Conservation (phyloP, 2,329 filamentous ascomycete genomes). For the Colletotrichum agaves region DNA sequence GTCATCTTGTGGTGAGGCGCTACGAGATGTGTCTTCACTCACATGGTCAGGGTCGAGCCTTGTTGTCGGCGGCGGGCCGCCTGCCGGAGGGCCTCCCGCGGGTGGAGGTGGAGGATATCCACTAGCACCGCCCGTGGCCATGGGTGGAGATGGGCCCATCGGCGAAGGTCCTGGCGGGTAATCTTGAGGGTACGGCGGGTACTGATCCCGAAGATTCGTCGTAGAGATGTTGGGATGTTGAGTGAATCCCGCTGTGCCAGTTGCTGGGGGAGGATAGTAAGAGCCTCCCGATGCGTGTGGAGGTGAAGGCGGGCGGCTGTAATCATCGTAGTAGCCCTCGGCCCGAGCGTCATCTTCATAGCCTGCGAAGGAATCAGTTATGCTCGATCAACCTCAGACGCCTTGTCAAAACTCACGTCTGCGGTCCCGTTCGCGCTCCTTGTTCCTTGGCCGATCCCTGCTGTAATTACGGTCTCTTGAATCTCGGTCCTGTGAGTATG, state of each 20-base stretch:
- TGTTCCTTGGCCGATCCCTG: conserved; percentile 42
- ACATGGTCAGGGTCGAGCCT: conserved; percentile 55
- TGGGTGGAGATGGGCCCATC: conserved; percentile 41
- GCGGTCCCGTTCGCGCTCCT: conserved; percentile 46
- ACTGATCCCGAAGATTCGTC: conserved; percentile 47
- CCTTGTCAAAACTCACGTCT: conserved; percentile 45
- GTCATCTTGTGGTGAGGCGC: conserved; percentile 37
- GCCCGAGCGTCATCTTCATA: conserved; percentile 50
- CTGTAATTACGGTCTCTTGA: conserved; percentile 25
- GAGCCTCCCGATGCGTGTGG: conserved; percentile 63
- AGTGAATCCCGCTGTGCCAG: conserved; percentile 45
- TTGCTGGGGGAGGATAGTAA: conserved; percentile 54
- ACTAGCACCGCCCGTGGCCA: conserved; percentile 38
- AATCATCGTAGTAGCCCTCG: conserved; percentile 50
- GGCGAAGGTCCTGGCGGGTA: conserved; percentile 55
- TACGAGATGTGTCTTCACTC: conserved; percentile 49
- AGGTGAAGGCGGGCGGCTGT: conserved; percentile 56
- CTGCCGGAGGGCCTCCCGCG: conserved; percentile 37
- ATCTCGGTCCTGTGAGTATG: conserved; percentile 18
- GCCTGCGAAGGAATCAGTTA: conserved; percentile 43
- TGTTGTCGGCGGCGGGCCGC: conserved; percentile 36
- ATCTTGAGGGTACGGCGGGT: conserved; percentile 55
- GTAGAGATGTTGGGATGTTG: conserved; percentile 50
- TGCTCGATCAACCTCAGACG: background rate
- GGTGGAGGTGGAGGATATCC: conserved; percentile 46